A percentile compares a stretch with the other conserved stretches of the same genome.
phyloP scores from a whole-genome alignment of 345 rosid species.

The Psidium friedrichsthalianum region DNA sequence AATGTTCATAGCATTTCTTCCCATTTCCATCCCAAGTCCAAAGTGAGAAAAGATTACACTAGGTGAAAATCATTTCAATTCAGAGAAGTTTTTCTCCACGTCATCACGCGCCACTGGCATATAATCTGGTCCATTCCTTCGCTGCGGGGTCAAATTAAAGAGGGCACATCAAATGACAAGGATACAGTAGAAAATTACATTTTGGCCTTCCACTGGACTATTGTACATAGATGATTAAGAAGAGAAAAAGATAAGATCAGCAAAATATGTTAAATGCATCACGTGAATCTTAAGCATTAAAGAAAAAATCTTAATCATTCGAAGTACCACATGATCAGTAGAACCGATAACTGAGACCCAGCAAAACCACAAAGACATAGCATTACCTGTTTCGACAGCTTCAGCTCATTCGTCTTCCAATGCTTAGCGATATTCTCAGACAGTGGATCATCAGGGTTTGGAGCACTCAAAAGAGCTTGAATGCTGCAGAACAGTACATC shows the following conservation, averaged over 20 bases:
- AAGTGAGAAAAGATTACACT: constrained; percentile 23
- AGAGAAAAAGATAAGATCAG: background rate
- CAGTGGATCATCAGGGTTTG: constrained; percentile 58
- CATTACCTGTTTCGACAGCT: constrained; percentile 52
- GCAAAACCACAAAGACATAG: background rate
- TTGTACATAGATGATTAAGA: background rate
- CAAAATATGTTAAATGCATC: background rate
- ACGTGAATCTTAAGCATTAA: background rate
- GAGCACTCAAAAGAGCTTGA: constrained; percentile 59
- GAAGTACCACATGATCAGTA: background rate
- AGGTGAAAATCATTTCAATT: constrained; percentile 16
- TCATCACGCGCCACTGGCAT: constrained; percentile 77
- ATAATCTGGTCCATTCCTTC: constrained; percentile 93
- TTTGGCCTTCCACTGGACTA: background rate
- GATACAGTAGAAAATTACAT: background rate
- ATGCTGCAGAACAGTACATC: constrained; percentile 16
- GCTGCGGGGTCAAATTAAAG: constrained; percentile 40
- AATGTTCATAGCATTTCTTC: background rate
- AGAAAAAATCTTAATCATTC: background rate
- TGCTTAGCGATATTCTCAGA: constrained; percentile 62
- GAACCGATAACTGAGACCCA: background rate
- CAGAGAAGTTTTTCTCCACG: background rate
- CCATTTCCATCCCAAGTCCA: constrained; percentile 16
- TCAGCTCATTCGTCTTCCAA: constrained; percentile 54
- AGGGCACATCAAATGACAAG: background rate